Base-by-base conservation (phyloP, 2,329 filamentous ascomycete species). In the Berkeleyomyces rouxiae region DNA sequence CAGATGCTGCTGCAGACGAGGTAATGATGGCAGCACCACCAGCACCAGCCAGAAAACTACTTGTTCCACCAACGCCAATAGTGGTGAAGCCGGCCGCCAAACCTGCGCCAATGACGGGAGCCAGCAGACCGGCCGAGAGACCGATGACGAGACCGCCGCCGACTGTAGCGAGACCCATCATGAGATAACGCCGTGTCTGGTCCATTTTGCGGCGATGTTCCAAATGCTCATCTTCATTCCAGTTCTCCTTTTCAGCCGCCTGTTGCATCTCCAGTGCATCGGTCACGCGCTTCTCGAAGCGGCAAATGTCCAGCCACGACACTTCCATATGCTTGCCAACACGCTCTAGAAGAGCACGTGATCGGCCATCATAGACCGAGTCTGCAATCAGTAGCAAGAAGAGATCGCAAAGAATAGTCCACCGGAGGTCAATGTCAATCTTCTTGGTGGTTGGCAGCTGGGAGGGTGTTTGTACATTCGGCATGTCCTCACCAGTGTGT, bases 261-360 rank as follows among this genome's bases (percentile, higher is more conserved):
- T 97, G 90, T 74, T 97, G 92, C 90, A 99, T 96, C 73, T 99
- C 93, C 31, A 99, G 77, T 0, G 93, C 90, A 73, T 99, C 93
- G 6, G 93, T 96, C 4, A 99, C 90, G 61, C 90, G 86, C 75
- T 96, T 97, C 74, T 99, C 93, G 70, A 99, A 99, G 46, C 90
- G 85, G 73, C 90, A 95, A 64, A 97, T 95, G 67, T 99, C 93
- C 61, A 95, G 78, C 90, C 89, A 95, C 10, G 86, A 81, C 6
- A 99, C 85, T 49, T 88, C 84, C 68, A 99, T 80, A 65, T 87
- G 86, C 61, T 82, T 79, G 43, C 87, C 93, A 0, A 97, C 90
- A 62, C 82, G 79, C 73, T 97, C 92, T 4, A 99, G 76, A 37
- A 99, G 77, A 47, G 85, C 81, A 66, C 93, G 82, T 4, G 93